Conservation (phyloP, 495 filamentous ascomycete genomes). For the Filosporella fistucella region DNA sequence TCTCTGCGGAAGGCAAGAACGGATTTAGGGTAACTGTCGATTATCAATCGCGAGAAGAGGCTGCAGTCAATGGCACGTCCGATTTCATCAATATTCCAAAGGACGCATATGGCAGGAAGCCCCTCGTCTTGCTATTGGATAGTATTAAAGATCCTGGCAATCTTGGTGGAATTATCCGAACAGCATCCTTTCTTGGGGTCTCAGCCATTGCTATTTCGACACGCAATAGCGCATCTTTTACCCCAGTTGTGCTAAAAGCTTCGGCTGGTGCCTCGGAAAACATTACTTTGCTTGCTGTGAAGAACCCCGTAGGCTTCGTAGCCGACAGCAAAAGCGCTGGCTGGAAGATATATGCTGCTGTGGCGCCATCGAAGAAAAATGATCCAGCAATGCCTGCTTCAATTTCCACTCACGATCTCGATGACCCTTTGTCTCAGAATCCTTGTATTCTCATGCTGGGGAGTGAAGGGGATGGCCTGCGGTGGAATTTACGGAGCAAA, state of each 20-base stretch:
- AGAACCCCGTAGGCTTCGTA: slow-evolving; percentile 64
- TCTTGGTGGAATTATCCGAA: slow-evolving; percentile 81
- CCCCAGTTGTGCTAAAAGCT: slow-evolving; percentile 75
- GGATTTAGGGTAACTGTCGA: slow-evolving; percentile 55
- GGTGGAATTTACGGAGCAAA: slow-evolving; percentile 50
- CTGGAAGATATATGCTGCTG: slow-evolving; percentile 81
- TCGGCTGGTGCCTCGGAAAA: slow-evolving; percentile 82
- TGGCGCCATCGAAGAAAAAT: slow-evolving; percentile 38
- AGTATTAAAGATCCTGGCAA: slow-evolving; percentile 87
- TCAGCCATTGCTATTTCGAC: slow-evolving; percentile 68
- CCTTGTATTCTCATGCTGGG: slow-evolving; percentile 81
- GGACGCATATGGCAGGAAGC: slow-evolving; percentile 48
- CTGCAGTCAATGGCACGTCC: slow-evolving; percentile 56
- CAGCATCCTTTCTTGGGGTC: slow-evolving; percentile 80
- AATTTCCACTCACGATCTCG: slow-evolving; percentile 22
- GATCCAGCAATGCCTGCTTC: background rate
- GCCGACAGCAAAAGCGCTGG: slow-evolving; percentile 59
- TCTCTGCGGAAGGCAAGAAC: slow-evolving; percentile 27
- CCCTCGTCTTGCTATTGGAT: slow-evolving; percentile 77
- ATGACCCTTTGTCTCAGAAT: slow-evolving; percentile 48
- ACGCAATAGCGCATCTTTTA: slow-evolving; percentile 64
- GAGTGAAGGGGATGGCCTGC: slow-evolving; percentile 74
- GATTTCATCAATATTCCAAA: slow-evolving; percentile 33
- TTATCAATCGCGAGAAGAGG: slow-evolving; percentile 70
- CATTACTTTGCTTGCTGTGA: slow-evolving; percentile 63